Conservation (phyloP, 371 early-diverging fungal genomes). For the Apophysomyces variabilis region DNA sequence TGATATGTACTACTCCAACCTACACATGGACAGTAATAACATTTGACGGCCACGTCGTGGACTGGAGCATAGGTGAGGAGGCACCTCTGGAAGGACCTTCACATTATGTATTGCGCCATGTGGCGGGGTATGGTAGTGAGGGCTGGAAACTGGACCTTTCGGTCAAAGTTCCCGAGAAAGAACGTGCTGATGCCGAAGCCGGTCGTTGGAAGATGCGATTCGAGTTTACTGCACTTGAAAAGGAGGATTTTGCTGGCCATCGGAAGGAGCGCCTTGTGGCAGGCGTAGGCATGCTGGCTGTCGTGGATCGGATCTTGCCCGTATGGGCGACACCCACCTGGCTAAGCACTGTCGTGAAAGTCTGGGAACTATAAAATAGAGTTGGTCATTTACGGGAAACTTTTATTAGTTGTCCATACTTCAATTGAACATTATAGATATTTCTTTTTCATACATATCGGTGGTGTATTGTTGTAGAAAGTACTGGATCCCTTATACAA, state of each 20-base stretch:
- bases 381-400: too few species aligned
- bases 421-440: background rate
- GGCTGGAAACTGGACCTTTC: conserved; percentile 59
- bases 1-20: conserved; percentile 58
- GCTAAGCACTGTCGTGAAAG: conserved; percentile 57
- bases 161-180: conserved; percentile 48
- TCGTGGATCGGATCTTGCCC: conserved; percentile 54
- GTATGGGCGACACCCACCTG: conserved; percentile 68
- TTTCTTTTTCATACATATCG: background rate
- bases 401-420: background rate
- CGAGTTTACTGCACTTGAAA: conserved; percentile 60
- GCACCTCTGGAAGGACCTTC: conserved; percentile 39
- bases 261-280: conserved; percentile 58
- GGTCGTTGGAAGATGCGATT: conserved; percentile 49
- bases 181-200: conserved; percentile 43
- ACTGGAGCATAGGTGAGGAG: conserved; percentile 66
- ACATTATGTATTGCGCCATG: conserved; percentile 68
- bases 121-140: conserved; percentile 65
- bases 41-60: conserved; percentile 64
- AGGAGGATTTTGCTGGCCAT: conserved; percentile 57
- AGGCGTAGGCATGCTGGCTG: conserved; percentile 60
- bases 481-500: too few species aligned
- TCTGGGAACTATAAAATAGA: conserved; percentile 45
- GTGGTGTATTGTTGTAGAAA: too few species aligned
- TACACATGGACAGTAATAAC: conserved; percentile 72